Evolutionary conservation across 257 asterid species (phyloP), one percentile per base, ranked within the genome.

Genomic region (Solanum appendiculatum): DNA sequence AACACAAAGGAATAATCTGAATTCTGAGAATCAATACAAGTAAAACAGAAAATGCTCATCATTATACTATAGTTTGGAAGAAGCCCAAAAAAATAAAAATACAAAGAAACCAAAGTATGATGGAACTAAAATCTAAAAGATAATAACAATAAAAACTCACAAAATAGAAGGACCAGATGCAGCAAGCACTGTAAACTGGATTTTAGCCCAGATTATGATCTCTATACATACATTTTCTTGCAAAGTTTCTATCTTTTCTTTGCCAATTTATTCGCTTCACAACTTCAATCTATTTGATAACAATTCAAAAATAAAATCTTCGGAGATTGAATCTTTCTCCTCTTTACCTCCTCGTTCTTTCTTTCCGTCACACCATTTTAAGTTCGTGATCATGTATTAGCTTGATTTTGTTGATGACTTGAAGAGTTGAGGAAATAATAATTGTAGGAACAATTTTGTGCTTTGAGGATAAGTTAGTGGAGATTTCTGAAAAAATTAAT

Each of bases 401-500:
- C 89, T 88, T 88, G 85, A 86, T 73, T 84, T 85, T 88, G 87
- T 89, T 86, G 87, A 15, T 64, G 48, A 68, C 44, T 69, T 48
- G 20, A 85, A 29, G 73, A 40, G 85, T 48, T 82, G 82, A 54
- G 83, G 46, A 78, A 83, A 88, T 87, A 86, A 89, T 87, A 91
- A 89, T 83, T 89, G 82, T 74, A 37, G 87, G 86, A 86, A 66
- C 81, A 89, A 63, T 82, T 63, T 51, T 88, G 91, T 88, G 86
- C 73, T 89, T 27, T 9, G 86, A 86, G 86, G 91, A 90, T 84
- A 70, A 89, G 92, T 89, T 89, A 87, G 95, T 91, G 89, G 90
- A 92, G 83, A 86, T 85, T 89, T 90, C 87, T 89, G 82, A 93
- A 93, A 92, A 94, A 96, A 93, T 96, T 93, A 96, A 92, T 95